These are phyloP conservation scores for Selenicereus undatus DNA, from an alignment of 148 eudicot genomes.

Conservation along the genomic window DNA sequence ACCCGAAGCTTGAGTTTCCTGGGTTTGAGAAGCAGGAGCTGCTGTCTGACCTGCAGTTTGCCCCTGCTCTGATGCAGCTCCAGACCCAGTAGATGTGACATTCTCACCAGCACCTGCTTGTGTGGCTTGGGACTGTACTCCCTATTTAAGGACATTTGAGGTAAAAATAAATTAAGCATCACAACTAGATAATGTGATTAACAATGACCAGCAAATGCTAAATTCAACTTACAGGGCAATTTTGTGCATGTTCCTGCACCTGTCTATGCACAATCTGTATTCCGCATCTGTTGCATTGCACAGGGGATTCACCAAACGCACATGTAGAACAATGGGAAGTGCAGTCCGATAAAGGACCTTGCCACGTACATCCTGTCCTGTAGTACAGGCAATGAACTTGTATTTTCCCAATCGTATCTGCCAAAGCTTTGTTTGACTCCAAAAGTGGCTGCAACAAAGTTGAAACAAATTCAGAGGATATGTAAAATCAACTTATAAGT, in stretches of 20 bases:
- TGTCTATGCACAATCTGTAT: conserved; percentile 90
- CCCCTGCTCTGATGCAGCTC: conserved; percentile 38
- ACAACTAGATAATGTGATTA: background rate
- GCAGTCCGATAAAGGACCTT: conserved; percentile 77
- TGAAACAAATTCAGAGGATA: conserved; percentile 18
- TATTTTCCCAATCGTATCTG: conserved; percentile 78
- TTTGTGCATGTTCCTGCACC: conserved; percentile 95
- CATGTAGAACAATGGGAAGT: conserved; percentile 70
- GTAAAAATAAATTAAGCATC: background rate
- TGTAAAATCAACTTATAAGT: background rate
- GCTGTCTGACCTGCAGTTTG: conserved; percentile 40
- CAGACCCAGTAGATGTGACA: conserved; percentile 32
- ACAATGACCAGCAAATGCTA: background rate
- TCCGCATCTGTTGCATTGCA: conserved; percentile 86
- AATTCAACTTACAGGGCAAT: conserved; percentile 58
- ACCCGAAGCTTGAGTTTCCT: conserved; percentile 42
- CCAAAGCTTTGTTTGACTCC: conserved; percentile 66
- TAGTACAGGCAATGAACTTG: conserved; percentile 80
- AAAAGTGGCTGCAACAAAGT: conserved; percentile 62
- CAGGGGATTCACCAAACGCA: conserved; percentile 87
- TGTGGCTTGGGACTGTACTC: conserved; percentile 53
- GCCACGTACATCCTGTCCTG: conserved; percentile 96
- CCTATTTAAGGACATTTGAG: conserved; percentile 36
- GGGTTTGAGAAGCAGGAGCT: conserved; percentile 49
- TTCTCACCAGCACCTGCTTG: conserved; percentile 38